A percentile compares a stretch with the other conserved stretches of the same genome.
Evolutionary conservation across 768 basidiomycete species (phyloP).

Genomic region (Cytidiella melzeri): DNA sequence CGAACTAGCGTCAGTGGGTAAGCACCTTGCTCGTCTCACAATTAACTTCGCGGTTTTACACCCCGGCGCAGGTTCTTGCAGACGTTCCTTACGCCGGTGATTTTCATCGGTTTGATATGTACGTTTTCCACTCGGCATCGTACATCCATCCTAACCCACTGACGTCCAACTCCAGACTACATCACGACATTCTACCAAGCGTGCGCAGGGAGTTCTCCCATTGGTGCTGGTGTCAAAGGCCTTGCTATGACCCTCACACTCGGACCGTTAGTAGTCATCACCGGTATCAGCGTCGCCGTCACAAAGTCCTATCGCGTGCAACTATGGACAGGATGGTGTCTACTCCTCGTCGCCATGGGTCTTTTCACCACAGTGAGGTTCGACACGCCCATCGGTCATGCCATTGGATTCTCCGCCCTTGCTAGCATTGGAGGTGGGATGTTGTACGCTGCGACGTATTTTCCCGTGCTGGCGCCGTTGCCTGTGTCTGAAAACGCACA

Average conservation of each 20-base stretch:
- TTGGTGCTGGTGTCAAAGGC: constrained; percentile 5
- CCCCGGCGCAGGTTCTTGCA: constrained; percentile 1
- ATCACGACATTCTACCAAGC: constrained; percentile 40
- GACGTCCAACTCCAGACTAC: too few species aligned
- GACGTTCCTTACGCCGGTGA: constrained; percentile 5
- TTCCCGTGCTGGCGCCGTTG: constrained; percentile 10
- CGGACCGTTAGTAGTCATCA: constrained; percentile 22
- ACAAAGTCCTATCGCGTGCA: constrained; percentile 1
- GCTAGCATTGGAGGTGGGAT: constrained; percentile 3
- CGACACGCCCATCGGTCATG: constrained; percentile 13
- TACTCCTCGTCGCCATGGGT: constrained; percentile 30
- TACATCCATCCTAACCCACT: not conserved
- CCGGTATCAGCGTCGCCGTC: not conserved
- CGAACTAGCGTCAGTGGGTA: constrained; percentile 8
- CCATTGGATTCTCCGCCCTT: constrained; percentile 17
- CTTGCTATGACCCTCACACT: constrained; percentile 19
- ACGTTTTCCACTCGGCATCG: not conserved
- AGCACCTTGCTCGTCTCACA: not conserved
- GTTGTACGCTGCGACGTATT: constrained; percentile 7
- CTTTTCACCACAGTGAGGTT: not conserved
- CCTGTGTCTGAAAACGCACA: constrained; percentile 6
- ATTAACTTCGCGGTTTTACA: not conserved
- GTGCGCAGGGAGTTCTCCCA: constrained; percentile 28
- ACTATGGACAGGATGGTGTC: constrained; percentile 28
- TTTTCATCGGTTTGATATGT: constrained; percentile 6